Percentiles rank a stretch among this genome's conserved stretches.
These are phyloP conservation scores for Bisporella sp. DNA, from an alignment of 2,329 filamentous ascomycete genomes.

Conservation along the genomic window DNA sequence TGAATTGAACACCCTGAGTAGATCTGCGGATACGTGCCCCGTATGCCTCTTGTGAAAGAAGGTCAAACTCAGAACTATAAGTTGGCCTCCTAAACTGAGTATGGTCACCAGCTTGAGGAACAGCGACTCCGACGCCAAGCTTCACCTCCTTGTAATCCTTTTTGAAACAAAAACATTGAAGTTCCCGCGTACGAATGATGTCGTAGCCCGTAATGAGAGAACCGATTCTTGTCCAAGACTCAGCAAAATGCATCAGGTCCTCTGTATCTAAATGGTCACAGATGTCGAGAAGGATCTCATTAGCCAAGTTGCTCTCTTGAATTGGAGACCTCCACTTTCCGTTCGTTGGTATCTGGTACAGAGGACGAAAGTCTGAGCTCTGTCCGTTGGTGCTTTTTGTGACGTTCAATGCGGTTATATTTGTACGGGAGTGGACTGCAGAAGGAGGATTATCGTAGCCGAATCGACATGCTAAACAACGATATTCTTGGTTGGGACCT, in stretches of 20 bases:
- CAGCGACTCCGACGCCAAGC: conserved; percentile 38
- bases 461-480: conserved; percentile 22
- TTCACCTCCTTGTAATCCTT: conserved; percentile 30
- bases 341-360: too few species aligned
- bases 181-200: conserved; percentile 30
- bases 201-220: conserved; percentile 12
- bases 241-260: conserved; percentile 14
- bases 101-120: conserved; percentile 33
- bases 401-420: too few species aligned
- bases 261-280: conserved; percentile 26
- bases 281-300: conserved; percentile 34
- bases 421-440: too few species aligned
- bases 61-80: too few species aligned
- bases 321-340: too few species aligned
- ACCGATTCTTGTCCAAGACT: conserved; percentile 13
- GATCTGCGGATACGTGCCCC: too few species aligned
- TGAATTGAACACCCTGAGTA: too few species aligned
- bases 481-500: conserved; percentile 6
- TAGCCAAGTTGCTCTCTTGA: conserved; percentile 12
- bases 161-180: conserved; percentile 41
- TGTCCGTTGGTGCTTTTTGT: too few species aligned
- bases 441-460: background rate
- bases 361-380: too few species aligned
- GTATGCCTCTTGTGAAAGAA: too few species aligned
- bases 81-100: conserved; percentile 38